Evolutionary conservation across 192 early-diverging fungal species (phyloP).

Genomic region (Mortierella alpina): DNA sequence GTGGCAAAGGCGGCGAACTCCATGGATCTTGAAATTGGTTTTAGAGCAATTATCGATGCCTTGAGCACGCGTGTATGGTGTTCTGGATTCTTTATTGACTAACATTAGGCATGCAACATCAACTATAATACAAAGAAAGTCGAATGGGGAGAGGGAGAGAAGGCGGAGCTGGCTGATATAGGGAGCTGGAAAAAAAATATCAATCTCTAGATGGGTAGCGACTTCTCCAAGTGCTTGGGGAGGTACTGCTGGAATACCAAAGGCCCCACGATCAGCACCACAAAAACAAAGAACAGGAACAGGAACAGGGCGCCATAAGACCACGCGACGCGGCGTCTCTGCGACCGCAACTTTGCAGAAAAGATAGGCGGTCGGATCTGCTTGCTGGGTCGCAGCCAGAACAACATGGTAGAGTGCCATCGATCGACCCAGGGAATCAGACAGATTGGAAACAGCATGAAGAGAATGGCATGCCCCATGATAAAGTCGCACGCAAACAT

Average conservation of each 20-base stretch:
- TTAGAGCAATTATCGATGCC: too few species aligned
- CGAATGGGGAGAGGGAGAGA: not conserved
- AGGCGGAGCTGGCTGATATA: not conserved
- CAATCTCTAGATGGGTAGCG: slow-evolving; percentile 23
- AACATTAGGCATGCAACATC: too few species aligned
- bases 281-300: slow-evolving; percentile 69
- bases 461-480: slow-evolving; percentile 79
- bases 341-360: slow-evolving; percentile 71
- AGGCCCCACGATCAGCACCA: slow-evolving; percentile 73
- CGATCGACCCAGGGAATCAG: slow-evolving; percentile 79
- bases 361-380: slow-evolving; percentile 82
- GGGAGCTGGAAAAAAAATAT: not conserved
- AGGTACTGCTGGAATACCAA: slow-evolving; percentile 48
- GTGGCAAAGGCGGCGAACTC: too few species aligned
- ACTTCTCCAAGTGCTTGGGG: slow-evolving; percentile 16
- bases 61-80: too few species aligned
- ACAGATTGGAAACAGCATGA: slow-evolving; percentile 77
- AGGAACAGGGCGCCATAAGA: slow-evolving; percentile 77
- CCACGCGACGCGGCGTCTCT: slow-evolving; percentile 72
- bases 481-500: slow-evolving; percentile 85
- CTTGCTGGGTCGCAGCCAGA: slow-evolving; percentile 84
- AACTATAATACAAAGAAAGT: too few species aligned
- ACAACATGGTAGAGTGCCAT: slow-evolving; percentile 83
- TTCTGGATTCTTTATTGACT: too few species aligned
- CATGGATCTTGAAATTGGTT: too few species aligned